A percentile compares a stretch with the other conserved stretches of the same genome.
These are phyloP conservation scores for Aureobasidium lini DNA, from an alignment of 2,329 filamentous ascomycete species.

Conservation along the genomic window DNA sequence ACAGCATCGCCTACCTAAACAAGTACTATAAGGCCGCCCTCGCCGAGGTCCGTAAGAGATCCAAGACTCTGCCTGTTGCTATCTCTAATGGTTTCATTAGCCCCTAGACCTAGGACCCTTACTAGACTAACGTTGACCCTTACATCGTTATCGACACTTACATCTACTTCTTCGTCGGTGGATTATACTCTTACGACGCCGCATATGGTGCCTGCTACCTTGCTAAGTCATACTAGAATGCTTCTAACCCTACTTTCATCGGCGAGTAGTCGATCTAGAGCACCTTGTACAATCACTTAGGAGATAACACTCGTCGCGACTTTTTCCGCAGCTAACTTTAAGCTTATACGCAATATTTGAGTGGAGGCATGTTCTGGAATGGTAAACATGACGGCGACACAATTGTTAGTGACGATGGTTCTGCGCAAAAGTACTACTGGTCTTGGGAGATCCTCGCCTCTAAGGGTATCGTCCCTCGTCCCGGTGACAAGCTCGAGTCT, in stretches of 20 bases:
- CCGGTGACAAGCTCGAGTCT: constrained; percentile 1
- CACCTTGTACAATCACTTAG: no score
- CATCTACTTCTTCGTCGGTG: constrained; percentile 11
- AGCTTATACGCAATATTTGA: background rate
- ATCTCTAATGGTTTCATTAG: constrained; percentile 7
- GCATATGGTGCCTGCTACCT: background rate
- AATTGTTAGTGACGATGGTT: background rate
- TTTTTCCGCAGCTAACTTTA: constrained; percentile 2
- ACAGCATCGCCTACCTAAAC: background rate
- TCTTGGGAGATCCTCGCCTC: background rate
- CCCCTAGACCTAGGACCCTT: constrained; percentile 9
- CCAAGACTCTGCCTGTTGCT: constrained; percentile 11
- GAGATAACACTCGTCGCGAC: constrained; percentile 10
- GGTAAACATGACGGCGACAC: constrained; percentile 1
- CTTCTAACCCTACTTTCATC: constrained; percentile 7
- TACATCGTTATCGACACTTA: constrained; percentile 12
- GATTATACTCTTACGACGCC: background rate
- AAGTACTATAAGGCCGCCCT: constrained; percentile 3
- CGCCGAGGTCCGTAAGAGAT: background rate
- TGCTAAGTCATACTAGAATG: background rate
- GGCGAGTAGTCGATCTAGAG: constrained; percentile 5
- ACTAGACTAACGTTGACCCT: background rate
- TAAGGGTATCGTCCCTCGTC: background rate
- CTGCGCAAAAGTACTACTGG: background rate
- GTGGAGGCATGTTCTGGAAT: constrained; percentile 8